Conservation (phyloP, 1,284 basidiomycete genomes). For the Malassezia restricta region DNA sequence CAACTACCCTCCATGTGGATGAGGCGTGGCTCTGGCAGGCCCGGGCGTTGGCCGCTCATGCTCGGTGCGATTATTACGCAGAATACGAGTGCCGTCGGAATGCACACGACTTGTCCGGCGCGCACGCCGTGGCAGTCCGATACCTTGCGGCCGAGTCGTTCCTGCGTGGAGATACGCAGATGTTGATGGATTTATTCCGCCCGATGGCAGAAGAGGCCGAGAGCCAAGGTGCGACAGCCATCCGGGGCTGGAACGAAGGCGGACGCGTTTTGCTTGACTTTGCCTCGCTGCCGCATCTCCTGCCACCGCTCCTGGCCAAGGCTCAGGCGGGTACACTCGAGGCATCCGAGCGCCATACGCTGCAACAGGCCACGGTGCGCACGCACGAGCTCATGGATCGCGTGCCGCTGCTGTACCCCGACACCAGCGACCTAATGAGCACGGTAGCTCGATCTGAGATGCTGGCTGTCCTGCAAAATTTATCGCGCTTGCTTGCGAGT, state of each 20-base stretch:
- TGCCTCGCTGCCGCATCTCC: conserved; percentile 50
- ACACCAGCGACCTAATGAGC: conserved; percentile 48
- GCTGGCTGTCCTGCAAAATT: conserved; percentile 55
- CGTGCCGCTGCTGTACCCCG: conserved; percentile 56
- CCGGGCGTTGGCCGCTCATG: conserved; percentile 57
- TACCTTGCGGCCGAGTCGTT: conserved; percentile 84
- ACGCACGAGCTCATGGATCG: conserved; percentile 20
- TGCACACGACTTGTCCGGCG: conserved; percentile 60
- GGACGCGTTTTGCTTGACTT: conserved; percentile 36
- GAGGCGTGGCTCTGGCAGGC: conserved; percentile 75
- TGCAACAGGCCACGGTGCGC: conserved; percentile 56
- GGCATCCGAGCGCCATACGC: conserved; percentile 51
- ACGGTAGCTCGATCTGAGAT: conserved; percentile 61
- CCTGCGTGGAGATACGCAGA: conserved; percentile 61
- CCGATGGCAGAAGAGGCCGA: conserved; percentile 56
- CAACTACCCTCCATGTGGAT: conserved; percentile 67
- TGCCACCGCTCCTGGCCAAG: conserved; percentile 53
- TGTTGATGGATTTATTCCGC: conserved; percentile 64
- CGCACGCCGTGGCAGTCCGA: conserved; percentile 66
- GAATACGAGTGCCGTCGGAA: conserved; percentile 67
- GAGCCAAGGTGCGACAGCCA: conserved; percentile 42
- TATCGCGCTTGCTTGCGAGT: conserved; percentile 52
- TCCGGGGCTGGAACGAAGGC: conserved; percentile 40
- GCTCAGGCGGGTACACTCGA: conserved; percentile 33
- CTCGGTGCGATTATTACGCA: conserved; percentile 57